phyloP scores from a whole-genome alignment of 2,329 filamentous ascomycete genomes.

The Dactylonectria macrodidyma region DNA sequence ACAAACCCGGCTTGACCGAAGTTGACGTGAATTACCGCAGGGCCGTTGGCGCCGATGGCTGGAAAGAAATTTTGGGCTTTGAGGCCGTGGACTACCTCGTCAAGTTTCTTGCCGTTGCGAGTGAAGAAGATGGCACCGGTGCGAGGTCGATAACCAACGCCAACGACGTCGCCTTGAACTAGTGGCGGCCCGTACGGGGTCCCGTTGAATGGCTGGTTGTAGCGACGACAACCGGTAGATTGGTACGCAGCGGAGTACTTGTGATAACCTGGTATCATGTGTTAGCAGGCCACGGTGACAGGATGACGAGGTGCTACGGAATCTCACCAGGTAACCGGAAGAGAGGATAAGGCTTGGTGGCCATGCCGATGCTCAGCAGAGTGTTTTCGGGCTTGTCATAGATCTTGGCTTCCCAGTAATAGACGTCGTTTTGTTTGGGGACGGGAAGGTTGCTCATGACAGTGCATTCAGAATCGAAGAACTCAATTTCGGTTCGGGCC shows the following conservation, averaged over 20 bases:
- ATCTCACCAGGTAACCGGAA: slow-evolving; percentile 90
- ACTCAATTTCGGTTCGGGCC: slow-evolving; percentile 95
- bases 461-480: slow-evolving; percentile 97
- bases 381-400: slow-evolving; percentile 96
- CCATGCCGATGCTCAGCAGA: slow-evolving; percentile 90
- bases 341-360: slow-evolving; percentile 96
- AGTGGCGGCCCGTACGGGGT: slow-evolving; percentile 87
- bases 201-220: slow-evolving; percentile 91
- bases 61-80: slow-evolving; percentile 98
- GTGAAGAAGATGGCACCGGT: slow-evolving; percentile 98
- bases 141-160: slow-evolving; percentile 93
- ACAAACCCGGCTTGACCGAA: slow-evolving; percentile 98
- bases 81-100: slow-evolving; percentile 92
- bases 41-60: slow-evolving; percentile 95
- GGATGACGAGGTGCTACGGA: slow-evolving; percentile 22
- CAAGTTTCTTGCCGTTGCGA: slow-evolving; percentile 96
- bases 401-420: slow-evolving; percentile 99
- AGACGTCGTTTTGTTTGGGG: slow-evolving; percentile 98
- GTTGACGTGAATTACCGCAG: slow-evolving; percentile 94
- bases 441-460: slow-evolving; percentile 97
- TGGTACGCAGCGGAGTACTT: slow-evolving; percentile 94
- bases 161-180: slow-evolving; percentile 95
- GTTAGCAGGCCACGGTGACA: slow-evolving; percentile 39
- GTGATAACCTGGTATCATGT: slow-evolving; percentile 77
- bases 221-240: slow-evolving; percentile 87